phyloP scores from a whole-genome alignment of 176 grass and related monocot genomes.

The Tuctoria greenei region DNA sequence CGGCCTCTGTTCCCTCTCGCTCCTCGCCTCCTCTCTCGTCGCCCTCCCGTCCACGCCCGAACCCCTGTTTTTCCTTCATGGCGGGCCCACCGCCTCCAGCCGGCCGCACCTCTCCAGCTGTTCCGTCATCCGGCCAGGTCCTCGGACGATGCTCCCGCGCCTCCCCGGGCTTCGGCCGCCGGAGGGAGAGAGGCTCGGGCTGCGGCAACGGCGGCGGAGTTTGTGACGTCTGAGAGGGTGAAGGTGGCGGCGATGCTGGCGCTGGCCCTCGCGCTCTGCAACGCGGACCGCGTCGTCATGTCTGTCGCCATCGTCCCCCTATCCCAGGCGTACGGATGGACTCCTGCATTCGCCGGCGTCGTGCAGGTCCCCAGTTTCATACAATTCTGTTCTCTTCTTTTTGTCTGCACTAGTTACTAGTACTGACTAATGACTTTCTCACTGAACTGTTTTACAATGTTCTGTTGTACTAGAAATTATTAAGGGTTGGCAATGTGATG shows the following conservation, averaged over 20 bases:
- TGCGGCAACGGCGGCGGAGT: conserved; percentile 46
- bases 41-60: conserved; percentile 6
- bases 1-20: conserved; percentile 14
- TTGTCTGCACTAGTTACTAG: conserved; percentile 13
- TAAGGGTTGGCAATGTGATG: not conserved
- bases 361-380: conserved; percentile 63
- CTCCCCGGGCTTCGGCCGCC: conserved; percentile 19
- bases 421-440: not conserved
- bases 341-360: conserved; percentile 67
- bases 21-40: not conserved
- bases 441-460: not conserved
- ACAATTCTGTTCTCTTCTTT: conserved; percentile 20
- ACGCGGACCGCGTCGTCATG: conserved; percentile 96
- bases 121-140: conserved; percentile 16
- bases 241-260: conserved; percentile 91
- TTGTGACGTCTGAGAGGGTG: conserved; percentile 90
- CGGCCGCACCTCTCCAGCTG: not conserved
- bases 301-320: conserved; percentile 93
- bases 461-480: not conserved
- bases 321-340: conserved; percentile 78
- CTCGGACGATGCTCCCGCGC: not conserved
- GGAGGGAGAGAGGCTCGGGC: conserved; percentile 25
- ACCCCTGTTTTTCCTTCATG: conserved; percentile 19
- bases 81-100: not conserved
- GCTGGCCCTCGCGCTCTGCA: conserved; percentile 84